phyloP scores from a whole-genome alignment of 2,329 filamentous ascomycete species.

The Cladosporium oxysporum region DNA sequence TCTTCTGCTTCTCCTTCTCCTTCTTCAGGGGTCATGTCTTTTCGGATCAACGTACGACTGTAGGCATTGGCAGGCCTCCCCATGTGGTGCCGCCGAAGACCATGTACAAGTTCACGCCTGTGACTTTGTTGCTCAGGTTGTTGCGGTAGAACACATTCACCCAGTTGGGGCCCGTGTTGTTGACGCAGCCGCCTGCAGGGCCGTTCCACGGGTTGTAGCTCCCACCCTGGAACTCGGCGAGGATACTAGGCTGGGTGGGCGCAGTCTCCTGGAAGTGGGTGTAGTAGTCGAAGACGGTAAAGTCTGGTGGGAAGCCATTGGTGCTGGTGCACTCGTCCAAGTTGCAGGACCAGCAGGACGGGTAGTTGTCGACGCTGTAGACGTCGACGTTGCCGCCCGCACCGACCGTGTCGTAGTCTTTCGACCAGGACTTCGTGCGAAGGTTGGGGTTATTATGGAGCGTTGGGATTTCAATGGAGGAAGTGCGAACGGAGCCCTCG shows the following conservation, averaged over 20 bases:
- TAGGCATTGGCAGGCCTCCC: conserved; percentile 60
- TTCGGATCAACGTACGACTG: conserved; percentile 27
- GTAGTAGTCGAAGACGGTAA: conserved; percentile 52
- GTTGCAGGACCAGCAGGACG: conserved; percentile 63
- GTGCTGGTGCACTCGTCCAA: conserved; percentile 61
- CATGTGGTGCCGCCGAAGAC: conserved; percentile 66
- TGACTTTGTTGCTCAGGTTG: conserved; percentile 61
- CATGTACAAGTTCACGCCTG: conserved; percentile 65
- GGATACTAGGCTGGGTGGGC: conserved; percentile 53
- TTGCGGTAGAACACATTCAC: conserved; percentile 66
- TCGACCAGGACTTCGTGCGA: conserved; percentile 59
- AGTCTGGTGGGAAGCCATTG: conserved; percentile 61
- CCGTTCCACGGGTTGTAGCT: conserved; percentile 65
- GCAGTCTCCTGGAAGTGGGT: conserved; percentile 48
- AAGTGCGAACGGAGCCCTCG: conserved; percentile 52
- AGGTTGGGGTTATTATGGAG: conserved; percentile 62
- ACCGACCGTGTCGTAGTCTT: conserved; percentile 54
- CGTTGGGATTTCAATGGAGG: conserved; percentile 60
- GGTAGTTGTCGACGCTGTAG: conserved; percentile 55
- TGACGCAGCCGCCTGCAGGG: conserved; percentile 57
- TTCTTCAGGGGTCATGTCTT: neutral
- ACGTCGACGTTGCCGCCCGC: conserved; percentile 59
- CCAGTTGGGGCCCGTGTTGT: conserved; percentile 59
- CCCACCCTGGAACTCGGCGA: conserved; percentile 63
- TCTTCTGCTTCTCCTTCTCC: neutral